Evolutionary conservation across 2,329 filamentous ascomycete species (phyloP).

Genomic region (Monascus ruber): DNA sequence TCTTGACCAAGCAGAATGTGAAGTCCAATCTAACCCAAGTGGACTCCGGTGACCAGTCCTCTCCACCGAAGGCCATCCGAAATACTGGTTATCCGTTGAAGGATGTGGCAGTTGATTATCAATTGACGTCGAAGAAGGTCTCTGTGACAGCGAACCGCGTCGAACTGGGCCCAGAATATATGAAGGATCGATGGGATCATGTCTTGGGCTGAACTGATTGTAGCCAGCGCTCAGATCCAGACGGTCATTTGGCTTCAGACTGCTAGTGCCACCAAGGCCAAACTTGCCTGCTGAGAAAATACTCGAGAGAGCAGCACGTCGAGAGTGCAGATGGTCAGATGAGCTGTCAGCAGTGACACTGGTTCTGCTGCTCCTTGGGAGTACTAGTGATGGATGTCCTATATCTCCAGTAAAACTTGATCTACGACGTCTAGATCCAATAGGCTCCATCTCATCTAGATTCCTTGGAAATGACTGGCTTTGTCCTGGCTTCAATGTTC

Average conservation of each 20-base stretch:
- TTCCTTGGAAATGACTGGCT: slow-evolving; percentile 54
- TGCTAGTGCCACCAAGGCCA: slow-evolving; percentile 21
- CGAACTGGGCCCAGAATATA: slow-evolving; percentile 32
- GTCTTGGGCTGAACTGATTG: slow-evolving; percentile 36
- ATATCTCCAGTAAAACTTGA: slow-evolving; percentile 47
- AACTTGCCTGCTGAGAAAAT: slow-evolving; percentile 33
- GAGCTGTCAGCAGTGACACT: slow-evolving; percentile 31
- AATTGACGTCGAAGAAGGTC: slow-evolving; percentile 43
- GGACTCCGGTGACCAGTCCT: slow-evolving; percentile 45
- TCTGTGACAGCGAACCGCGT: slow-evolving; percentile 33
- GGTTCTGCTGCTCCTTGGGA: slow-evolving; percentile 35
- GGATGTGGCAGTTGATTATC: slow-evolving; percentile 55
- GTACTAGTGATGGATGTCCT: slow-evolving; percentile 39
- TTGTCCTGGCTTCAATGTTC: slow-evolving; percentile 48
- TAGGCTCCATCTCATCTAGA: slow-evolving; percentile 40
- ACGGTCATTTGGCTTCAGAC: slow-evolving; percentile 20
- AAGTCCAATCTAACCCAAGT: slow-evolving; percentile 43
- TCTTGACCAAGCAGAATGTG: slow-evolving; percentile 54
- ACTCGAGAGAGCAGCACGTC: slow-evolving; percentile 30
- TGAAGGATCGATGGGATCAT: slow-evolving; percentile 36
- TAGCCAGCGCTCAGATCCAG: slow-evolving; percentile 28
- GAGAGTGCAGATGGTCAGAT: slow-evolving; percentile 28
- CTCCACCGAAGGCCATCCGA: slow-evolving; percentile 51
- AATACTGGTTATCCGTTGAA: slow-evolving; percentile 65
- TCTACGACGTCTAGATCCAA: slow-evolving; percentile 40